A percentile compares a stretch with the other conserved stretches of the same genome.
Evolutionary conservation across 1,284 basidiomycete genomes (phyloP).

Genomic region (Trametes hirsuta): DNA sequence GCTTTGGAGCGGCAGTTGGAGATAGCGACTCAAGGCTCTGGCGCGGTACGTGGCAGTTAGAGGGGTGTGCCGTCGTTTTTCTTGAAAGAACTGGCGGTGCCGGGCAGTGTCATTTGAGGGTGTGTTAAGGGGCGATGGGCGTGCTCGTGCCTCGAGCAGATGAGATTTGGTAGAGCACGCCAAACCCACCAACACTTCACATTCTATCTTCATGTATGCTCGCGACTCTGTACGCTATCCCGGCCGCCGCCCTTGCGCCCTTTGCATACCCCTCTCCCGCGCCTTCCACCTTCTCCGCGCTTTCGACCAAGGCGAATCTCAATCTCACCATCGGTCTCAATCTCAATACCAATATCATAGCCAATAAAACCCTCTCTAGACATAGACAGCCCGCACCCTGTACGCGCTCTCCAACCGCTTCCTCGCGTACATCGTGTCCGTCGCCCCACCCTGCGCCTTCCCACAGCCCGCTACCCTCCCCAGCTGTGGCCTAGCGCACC

Average conservation of each 20-base stretch:
- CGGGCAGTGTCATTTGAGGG: too few relatives aligned
- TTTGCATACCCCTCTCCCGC: slow-evolving; percentile 35
- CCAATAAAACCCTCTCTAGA: slow-evolving; percentile 42
- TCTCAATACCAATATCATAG: slow-evolving; percentile 18
- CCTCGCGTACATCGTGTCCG: slow-evolving; percentile 60
- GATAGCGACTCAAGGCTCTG: too few relatives aligned
- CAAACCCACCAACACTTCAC: slow-evolving; percentile 56
- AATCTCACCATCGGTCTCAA: background rate
- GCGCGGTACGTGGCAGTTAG: too few relatives aligned
- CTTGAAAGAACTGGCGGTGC: too few relatives aligned
- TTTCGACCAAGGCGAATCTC: too few relatives aligned
- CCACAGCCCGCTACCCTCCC: slow-evolving; percentile 14
- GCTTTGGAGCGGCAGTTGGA: too few relatives aligned
- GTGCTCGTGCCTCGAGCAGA: too few relatives aligned
- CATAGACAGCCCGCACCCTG: slow-evolving; percentile 36
- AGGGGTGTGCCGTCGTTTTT: too few relatives aligned
- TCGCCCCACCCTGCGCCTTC: slow-evolving; percentile 31
- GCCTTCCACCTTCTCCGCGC: too few relatives aligned
- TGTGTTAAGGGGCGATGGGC: too few relatives aligned
- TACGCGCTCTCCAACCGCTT: slow-evolving; percentile 66
- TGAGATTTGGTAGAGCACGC: slow-evolving; percentile 50
- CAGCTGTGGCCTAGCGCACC: slow-evolving; percentile 28
- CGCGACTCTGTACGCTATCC: slow-evolving; percentile 52
- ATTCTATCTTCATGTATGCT: slow-evolving; percentile 60
- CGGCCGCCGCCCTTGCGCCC: slow-evolving; percentile 47